These are phyloP conservation scores for Penicillium pancosmium DNA, from an alignment of 495 filamentous ascomycete species.

Conservation along the genomic window DNA sequence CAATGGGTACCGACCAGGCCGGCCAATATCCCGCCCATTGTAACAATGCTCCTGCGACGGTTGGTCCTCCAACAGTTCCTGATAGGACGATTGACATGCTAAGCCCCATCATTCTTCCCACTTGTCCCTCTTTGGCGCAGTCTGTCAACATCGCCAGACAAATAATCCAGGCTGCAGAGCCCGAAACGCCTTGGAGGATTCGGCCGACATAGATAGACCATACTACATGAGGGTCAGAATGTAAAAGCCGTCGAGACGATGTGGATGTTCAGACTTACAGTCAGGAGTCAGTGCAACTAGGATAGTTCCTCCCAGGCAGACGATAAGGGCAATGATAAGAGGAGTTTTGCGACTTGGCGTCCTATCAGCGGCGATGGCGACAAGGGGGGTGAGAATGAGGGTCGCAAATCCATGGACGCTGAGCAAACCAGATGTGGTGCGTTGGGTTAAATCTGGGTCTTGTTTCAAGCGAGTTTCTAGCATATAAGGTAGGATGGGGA, in stretches of 20 bases:
- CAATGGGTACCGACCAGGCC: constrained; percentile 25
- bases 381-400: constrained; percentile 15
- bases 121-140: constrained; percentile 16
- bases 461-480: constrained; percentile 25
- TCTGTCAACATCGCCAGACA: constrained; percentile 29
- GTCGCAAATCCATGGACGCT: constrained; percentile 22
- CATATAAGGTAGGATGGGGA: constrained; percentile 31
- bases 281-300: constrained; percentile 8
- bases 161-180: constrained; percentile 30
- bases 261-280: background rate
- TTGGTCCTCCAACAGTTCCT: constrained; percentile 28
- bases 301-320: constrained; percentile 10
- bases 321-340: constrained; percentile 2
- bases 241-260: background rate
- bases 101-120: constrained; percentile 28
- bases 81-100: constrained; percentile 21
- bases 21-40: constrained; percentile 30
- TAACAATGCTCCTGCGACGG: constrained; percentile 25
- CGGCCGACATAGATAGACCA: constrained; percentile 22
- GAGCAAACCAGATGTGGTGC: constrained; percentile 17
- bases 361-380: constrained; percentile 27
- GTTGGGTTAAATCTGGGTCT: constrained; percentile 16
- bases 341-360: constrained; percentile 14
- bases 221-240: background rate
- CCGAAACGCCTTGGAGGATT: constrained; percentile 24